Conservation (phyloP, 2,329 filamentous ascomycete genomes). For the Ilyonectria mors-panacis region DNA sequence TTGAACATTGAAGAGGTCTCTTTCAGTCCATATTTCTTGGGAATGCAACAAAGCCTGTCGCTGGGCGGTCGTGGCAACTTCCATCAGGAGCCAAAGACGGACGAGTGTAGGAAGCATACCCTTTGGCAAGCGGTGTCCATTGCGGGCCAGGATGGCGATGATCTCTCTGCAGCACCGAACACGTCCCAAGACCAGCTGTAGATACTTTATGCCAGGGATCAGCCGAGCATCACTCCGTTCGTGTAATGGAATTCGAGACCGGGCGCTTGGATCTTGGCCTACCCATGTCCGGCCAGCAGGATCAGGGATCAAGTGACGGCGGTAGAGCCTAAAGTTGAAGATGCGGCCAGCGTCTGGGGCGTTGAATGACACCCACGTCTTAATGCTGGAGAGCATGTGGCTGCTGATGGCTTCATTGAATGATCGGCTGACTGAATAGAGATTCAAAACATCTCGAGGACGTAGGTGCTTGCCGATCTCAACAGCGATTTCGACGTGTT, state of each 20-base stretch:
- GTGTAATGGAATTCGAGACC: conserved; percentile 20
- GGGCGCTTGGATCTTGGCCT: conserved; percentile 35
- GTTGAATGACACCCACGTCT: conserved; percentile 66
- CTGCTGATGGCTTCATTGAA: conserved; percentile 74
- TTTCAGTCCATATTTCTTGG: conserved; percentile 67
- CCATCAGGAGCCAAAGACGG: conserved; percentile 83
- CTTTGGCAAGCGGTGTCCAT: conserved; percentile 70
- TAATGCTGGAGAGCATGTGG: conserved; percentile 72
- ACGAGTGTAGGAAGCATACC: conserved; percentile 65
- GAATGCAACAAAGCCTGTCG: conserved; percentile 71
- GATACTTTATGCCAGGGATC: conserved; percentile 77
- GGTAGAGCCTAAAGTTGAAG: conserved; percentile 75
- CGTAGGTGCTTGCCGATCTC: conserved; percentile 69
- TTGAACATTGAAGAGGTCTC: conserved; percentile 73
- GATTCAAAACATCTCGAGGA: conserved; percentile 70
- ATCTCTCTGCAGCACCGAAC: conserved; percentile 73
- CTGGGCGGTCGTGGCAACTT: conserved; percentile 70
- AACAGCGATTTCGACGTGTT: conserved; percentile 67
- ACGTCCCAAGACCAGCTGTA: conserved; percentile 75
- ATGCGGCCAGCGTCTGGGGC: conserved; percentile 69
- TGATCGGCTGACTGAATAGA: conserved; percentile 75
- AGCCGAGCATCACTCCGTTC: conserved; percentile 56
- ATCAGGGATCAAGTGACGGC: conserved; percentile 70
- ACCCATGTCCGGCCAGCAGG: conserved; percentile 64
- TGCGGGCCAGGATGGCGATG: conserved; percentile 70